Evolutionary conservation across 108 stramenopile genomes (phyloP).

Genomic region (Phaeodactylum tricornutum): DNA sequence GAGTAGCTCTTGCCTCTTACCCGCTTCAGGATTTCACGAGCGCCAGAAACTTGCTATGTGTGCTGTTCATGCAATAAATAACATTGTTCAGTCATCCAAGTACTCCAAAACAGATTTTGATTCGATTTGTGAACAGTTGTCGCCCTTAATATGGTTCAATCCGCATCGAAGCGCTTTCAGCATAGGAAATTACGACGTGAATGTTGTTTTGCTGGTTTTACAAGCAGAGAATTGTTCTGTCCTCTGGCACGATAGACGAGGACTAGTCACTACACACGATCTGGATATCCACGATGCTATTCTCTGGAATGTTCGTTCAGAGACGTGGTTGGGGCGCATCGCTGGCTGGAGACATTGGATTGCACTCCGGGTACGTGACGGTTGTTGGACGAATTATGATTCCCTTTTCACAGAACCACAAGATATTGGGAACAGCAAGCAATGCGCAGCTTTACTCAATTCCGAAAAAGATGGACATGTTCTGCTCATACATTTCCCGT

Average conservation of each 20-base stretch:
- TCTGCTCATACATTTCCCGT: too few species aligned
- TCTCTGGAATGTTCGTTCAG: background rate
- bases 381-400: too few species aligned
- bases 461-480: too few species aligned
- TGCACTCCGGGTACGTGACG: too few species aligned
- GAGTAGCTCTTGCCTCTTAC: too few species aligned
- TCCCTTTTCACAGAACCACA: too few species aligned
- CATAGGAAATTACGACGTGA: background rate
- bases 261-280: background rate
- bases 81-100: background rate
- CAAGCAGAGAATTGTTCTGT: background rate
- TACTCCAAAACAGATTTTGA: background rate
- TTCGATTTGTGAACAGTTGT: background rate
- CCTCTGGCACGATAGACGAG: background rate
- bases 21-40: too few species aligned
- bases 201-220: background rate
- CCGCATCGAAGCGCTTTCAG: background rate
- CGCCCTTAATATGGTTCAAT: background rate
- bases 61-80: background rate
- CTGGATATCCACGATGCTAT: background rate
- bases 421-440: too few species aligned
- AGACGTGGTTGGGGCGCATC: background rate
- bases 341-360: background rate
- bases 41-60: background rate
- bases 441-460: too few species aligned